Percentiles rank a stretch among this genome's conserved stretches.
Conservation (phyloP, 768 basidiomycete species). For the Russula sp. region DNA sequence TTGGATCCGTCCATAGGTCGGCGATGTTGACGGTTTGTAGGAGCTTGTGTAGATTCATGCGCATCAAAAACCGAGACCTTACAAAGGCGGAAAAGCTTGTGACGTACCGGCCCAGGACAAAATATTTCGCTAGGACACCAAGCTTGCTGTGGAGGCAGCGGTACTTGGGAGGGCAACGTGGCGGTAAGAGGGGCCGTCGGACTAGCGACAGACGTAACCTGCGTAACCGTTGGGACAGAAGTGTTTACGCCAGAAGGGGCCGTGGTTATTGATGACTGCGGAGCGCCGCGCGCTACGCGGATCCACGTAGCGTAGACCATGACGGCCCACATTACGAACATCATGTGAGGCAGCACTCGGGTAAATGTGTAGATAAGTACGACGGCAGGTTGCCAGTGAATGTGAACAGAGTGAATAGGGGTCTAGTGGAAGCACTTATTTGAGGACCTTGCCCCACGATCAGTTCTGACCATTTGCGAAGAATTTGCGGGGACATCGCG, state of each 20-base stretch:
- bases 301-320: neutral
- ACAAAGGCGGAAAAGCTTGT: neutral
- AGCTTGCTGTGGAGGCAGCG: slow-evolving; percentile 57
- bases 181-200: slow-evolving; percentile 48
- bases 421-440: neutral
- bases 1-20: slow-evolving; percentile 64
- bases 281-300: slow-evolving; percentile 5
- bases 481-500: neutral
- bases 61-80: neutral
- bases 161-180: slow-evolving; percentile 55
- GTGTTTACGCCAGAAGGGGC: slow-evolving; percentile 19
- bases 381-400: neutral
- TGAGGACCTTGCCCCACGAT: no score
- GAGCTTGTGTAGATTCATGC: slow-evolving; percentile 38
- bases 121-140: slow-evolving; percentile 79
- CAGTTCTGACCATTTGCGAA: no score
- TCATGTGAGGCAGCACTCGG: slow-evolving; percentile 23
- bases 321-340: slow-evolving; percentile 26
- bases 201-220: slow-evolving; percentile 58
- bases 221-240: slow-evolving; percentile 32
- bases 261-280: slow-evolving; percentile 14
- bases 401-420: no score
- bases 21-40: slow-evolving; percentile 85
- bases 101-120: slow-evolving; percentile 66
- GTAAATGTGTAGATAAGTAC: neutral